These are phyloP conservation scores for Schizochytrium sp. DNA, from an alignment of 108 stramenopile species.

Conservation along the genomic window DNA sequence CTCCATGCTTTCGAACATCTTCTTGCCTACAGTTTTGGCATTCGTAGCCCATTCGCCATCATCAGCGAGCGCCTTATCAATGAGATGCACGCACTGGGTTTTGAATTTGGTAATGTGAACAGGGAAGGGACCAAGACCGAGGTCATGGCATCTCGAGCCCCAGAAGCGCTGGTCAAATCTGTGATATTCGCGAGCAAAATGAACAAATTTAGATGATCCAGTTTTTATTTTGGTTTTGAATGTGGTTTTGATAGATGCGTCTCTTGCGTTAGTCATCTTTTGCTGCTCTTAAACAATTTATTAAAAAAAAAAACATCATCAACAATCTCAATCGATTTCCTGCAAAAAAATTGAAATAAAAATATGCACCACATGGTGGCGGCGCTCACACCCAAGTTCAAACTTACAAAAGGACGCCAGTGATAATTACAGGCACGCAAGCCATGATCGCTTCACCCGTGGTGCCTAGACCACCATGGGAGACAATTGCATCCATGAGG, in stretches of 20 bases:
- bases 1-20: neutral
- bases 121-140: slow-evolving; percentile 22
- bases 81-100: neutral
- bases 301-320: too few relatives aligned
- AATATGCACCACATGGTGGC: too few relatives aligned
- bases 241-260: too few relatives aligned
- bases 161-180: slow-evolving; percentile 60
- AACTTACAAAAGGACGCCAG: slow-evolving; percentile 20
- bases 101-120: slow-evolving; percentile 52
- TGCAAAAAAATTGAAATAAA: too few relatives aligned
- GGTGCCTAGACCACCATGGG: slow-evolving; percentile 53
- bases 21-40: neutral
- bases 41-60: slow-evolving; percentile 42
- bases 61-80: slow-evolving; percentile 58
- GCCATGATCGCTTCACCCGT: slow-evolving; percentile 60
- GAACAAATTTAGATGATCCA: too few relatives aligned
- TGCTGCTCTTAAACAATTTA: too few relatives aligned
- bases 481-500: slow-evolving; percentile 34
- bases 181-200: too few relatives aligned
- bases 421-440: slow-evolving; percentile 49
- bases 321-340: too few relatives aligned
- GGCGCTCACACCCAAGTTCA: too few relatives aligned
- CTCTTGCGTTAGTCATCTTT: too few relatives aligned
- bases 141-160: slow-evolving; percentile 42
- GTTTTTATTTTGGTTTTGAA: too few relatives aligned